Conservation (phyloP, 2,329 filamentous ascomycete genomes). For the Talaromyces piceae region DNA sequence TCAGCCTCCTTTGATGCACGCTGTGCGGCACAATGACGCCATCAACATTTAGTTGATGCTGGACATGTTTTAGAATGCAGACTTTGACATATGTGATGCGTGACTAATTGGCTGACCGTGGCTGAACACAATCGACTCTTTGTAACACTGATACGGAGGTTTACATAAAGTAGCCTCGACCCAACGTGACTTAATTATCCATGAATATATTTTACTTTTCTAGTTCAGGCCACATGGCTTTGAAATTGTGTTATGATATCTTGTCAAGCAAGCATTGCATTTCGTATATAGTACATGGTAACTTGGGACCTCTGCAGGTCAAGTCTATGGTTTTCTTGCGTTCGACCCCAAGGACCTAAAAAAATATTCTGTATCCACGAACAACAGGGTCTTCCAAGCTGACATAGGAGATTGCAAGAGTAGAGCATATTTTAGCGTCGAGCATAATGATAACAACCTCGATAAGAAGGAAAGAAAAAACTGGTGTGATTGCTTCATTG, state of each 20-base stretch:
- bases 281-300: constrained; percentile 1
- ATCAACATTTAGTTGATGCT: not conserved
- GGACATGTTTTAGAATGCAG: not conserved
- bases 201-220: not conserved
- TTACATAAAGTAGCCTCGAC: too few relatives aligned
- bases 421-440: not conserved
- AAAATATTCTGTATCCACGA: not conserved
- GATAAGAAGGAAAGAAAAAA: not conserved
- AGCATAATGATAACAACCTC: not conserved
- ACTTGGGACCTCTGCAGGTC: not conserved
- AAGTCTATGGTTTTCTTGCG: not conserved
- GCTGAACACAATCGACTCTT: not conserved
- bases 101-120: not conserved
- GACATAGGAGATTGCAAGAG: not conserved
- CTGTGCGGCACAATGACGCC: too few relatives aligned
- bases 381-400: not conserved
- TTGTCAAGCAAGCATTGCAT: not conserved
- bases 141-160: not conserved
- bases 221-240: too few relatives aligned
- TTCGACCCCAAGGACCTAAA: not conserved
- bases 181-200: too few relatives aligned
- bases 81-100: not conserved
- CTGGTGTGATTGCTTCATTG: not conserved
- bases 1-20: too few relatives aligned
- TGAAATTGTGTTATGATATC: not conserved